Conservation (phyloP, 768 basidiomycete genomes). For the Xanthoconium stramineum region DNA sequence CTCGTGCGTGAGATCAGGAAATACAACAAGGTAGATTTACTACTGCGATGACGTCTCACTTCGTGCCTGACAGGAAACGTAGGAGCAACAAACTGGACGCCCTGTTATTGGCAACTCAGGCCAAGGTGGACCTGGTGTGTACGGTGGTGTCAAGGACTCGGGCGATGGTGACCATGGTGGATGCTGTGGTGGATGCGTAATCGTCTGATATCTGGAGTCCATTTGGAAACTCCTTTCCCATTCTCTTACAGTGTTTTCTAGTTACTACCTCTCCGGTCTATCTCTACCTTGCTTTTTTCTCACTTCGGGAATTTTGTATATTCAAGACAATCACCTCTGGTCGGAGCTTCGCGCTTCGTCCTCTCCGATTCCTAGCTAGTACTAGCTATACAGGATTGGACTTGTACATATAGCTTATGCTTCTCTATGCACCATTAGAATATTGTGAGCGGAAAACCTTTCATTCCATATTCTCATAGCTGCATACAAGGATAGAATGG, state of each 20-base stretch:
- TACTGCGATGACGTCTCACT: not conserved
- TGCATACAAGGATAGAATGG: not conserved
- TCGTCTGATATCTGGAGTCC: slow-evolving; percentile 35
- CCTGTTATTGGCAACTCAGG: slow-evolving; percentile 51
- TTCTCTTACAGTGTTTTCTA: slow-evolving; percentile 7
- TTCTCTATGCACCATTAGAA: slow-evolving; percentile 7
- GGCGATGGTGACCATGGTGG: slow-evolving; percentile 52
- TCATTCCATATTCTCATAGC: slow-evolving; percentile 3
- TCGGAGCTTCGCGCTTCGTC: slow-evolving; percentile 3
- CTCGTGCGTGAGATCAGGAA: slow-evolving; percentile 92
- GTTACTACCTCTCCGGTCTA: slow-evolving; percentile 1
- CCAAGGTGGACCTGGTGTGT: slow-evolving; percentile 45
- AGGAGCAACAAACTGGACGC: slow-evolving; percentile 80
- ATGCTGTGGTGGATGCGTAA: slow-evolving; percentile 70
- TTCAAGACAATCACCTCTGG: slow-evolving; percentile 3
- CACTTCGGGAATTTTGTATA: slow-evolving; percentile 12
- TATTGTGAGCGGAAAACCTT: not conserved
- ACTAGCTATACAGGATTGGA: slow-evolving; percentile 8
- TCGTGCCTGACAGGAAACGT: slow-evolving; percentile 9
- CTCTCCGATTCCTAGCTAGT: not conserved
- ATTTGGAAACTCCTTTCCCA: not conserved
- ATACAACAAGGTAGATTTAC: slow-evolving; percentile 76
- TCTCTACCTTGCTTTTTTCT: slow-evolving; percentile 7
- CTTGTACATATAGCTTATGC: slow-evolving; percentile 28
- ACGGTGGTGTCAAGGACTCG: slow-evolving; percentile 41